Percentiles rank a stretch among this genome's conserved stretches.
Evolutionary conservation across 306 rosid genomes (phyloP).

Genomic region (Macrotyloma uniflorum): DNA sequence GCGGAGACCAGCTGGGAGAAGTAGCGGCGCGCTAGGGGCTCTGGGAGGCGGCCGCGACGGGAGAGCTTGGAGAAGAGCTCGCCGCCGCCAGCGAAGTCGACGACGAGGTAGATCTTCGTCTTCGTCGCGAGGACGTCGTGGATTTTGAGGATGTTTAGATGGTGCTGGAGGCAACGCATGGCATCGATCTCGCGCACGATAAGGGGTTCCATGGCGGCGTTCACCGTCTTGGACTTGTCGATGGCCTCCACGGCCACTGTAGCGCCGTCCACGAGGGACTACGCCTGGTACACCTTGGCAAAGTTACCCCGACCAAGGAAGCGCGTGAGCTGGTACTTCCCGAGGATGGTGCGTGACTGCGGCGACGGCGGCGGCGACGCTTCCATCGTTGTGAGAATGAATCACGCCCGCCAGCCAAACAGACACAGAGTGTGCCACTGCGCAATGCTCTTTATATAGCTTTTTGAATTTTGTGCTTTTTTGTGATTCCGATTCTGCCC

Average conservation of each 20-base stretch:
- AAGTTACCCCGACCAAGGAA: conserved; percentile 88
- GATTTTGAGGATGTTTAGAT: conserved; percentile 69
- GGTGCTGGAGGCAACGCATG: conserved; percentile 88
- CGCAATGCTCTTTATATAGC: conserved; percentile 5
- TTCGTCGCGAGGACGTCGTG: conserved; percentile 88
- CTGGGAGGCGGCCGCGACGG: conserved; percentile 55
- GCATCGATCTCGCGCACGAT: conserved; percentile 79
- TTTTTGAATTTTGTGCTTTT: neutral
- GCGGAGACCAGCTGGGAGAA: conserved; percentile 86
- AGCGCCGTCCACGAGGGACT: conserved; percentile 52
- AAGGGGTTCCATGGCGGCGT: conserved; percentile 71
- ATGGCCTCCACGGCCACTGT: conserved; percentile 78
- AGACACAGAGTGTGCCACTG: neutral
- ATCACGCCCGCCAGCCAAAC: conserved; percentile 9
- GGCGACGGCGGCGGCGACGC: conserved; percentile 24
- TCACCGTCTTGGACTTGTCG: conserved; percentile 67
- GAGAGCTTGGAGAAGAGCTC: conserved; percentile 70
- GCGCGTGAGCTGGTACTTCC: conserved; percentile 64
- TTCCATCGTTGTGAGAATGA: conserved; percentile 45
- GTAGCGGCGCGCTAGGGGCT: conserved; percentile 60
- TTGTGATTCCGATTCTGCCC: conserved; percentile 20
- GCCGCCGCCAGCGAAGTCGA: conserved; percentile 86
- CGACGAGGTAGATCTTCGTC: conserved; percentile 78
- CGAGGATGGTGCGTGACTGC: conserved; percentile 51
- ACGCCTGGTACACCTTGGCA: conserved; percentile 84